These are phyloP conservation scores for Zygnema circumcarinatum DNA, from an alignment of 139 green algal species.

Conservation along the genomic window DNA sequence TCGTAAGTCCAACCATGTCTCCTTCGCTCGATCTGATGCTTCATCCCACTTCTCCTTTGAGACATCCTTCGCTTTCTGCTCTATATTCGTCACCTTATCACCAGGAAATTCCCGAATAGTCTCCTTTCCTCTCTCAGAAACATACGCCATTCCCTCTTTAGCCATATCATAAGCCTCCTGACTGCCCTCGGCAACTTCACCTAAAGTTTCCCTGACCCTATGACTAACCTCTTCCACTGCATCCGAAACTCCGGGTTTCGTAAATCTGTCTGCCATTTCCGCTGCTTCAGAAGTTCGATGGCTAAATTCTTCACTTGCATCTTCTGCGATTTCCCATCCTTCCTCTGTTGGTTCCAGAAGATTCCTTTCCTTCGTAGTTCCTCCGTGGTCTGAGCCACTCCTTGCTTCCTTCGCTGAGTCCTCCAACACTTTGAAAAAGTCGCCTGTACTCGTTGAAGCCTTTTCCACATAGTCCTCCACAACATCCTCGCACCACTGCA, in stretches of 20 bases:
- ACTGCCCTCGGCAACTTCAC: not conserved
- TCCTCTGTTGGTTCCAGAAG: not conserved
- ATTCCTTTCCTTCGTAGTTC: not conserved
- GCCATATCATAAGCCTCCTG: not conserved
- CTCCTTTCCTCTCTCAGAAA: not conserved
- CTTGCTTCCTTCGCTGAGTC: not conserved
- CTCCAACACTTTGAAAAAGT: not conserved
- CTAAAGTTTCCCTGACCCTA: not conserved
- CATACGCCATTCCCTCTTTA: not conserved
- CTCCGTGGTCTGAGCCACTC: not conserved
- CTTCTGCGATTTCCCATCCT: not conserved
- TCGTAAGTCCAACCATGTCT: not conserved
- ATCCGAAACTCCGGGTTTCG: not conserved
- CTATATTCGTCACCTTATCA: not conserved
- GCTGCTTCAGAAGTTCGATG: not conserved
- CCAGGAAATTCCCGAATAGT: not conserved
- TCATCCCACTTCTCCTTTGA: not conserved
- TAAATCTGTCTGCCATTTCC: not conserved
- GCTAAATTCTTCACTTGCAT: not conserved
- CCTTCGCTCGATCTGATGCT: not conserved
- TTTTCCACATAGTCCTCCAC: not conserved
- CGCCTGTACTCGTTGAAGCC: not conserved
- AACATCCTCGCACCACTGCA: not conserved
- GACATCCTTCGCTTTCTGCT: not conserved
- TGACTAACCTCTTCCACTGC: not conserved